Conservation (phyloP, 768 basidiomycete species). For the Collybiopsis confluens region DNA sequence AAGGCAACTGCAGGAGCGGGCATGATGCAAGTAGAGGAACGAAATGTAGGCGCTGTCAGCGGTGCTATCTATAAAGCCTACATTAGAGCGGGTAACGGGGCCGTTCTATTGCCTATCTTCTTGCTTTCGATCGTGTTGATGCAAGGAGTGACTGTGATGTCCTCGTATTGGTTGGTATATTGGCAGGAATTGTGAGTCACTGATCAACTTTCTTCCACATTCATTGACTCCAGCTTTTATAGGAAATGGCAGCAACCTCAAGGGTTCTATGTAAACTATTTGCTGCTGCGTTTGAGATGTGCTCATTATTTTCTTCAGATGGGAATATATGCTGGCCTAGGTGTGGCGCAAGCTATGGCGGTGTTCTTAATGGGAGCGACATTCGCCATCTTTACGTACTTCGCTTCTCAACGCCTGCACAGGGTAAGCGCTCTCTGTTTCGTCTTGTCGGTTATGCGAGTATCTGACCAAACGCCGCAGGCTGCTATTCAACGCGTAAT, state of each 20-base stretch:
- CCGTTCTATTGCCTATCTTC: slow-evolving; percentile 60
- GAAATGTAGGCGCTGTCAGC: slow-evolving; percentile 71
- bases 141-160: slow-evolving; percentile 69
- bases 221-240: slow-evolving; percentile 11
- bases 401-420: slow-evolving; percentile 71
- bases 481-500: slow-evolving; percentile 65
- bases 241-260: slow-evolving; percentile 53
- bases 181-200: slow-evolving; percentile 65
- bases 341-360: slow-evolving; percentile 63
- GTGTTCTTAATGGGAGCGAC: slow-evolving; percentile 64
- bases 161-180: slow-evolving; percentile 82
- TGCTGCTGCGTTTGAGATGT: background rate
- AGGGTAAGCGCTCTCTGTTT: slow-evolving; percentile 30
- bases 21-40: slow-evolving; percentile 83
- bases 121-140: slow-evolving; percentile 55
- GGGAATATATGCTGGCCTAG: slow-evolving; percentile 75
- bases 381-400: slow-evolving; percentile 68
- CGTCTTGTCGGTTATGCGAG: background rate
- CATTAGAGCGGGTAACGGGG: slow-evolving; percentile 64
- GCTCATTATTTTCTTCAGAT: slow-evolving; percentile 44
- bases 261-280: slow-evolving; percentile 62
- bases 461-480: slow-evolving; percentile 22
- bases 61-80: slow-evolving; percentile 56
- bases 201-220: background rate
- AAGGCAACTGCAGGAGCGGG: slow-evolving; percentile 38